Evolutionary conservation across 768 basidiomycete genomes (phyloP).

Genomic region (Pleurotus pulmonarius): DNA sequence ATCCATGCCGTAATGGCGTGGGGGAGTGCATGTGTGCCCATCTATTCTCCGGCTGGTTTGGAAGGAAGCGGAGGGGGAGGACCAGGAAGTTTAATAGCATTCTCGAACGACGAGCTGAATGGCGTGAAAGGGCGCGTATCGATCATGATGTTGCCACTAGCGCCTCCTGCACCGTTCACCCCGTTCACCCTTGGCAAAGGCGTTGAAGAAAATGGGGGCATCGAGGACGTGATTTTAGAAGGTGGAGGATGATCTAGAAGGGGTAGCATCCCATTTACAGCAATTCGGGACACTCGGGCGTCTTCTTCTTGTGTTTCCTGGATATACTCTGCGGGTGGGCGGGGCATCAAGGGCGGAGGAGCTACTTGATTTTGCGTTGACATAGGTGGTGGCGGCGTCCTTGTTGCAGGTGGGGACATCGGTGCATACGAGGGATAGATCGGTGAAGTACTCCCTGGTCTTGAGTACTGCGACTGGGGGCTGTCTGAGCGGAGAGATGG

Average conservation of each 20-base stretch:
- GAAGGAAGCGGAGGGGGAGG: conserved; percentile 33
- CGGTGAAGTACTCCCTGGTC: conserved; percentile 15
- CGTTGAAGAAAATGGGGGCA: not conserved
- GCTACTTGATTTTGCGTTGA: conserved; percentile 19
- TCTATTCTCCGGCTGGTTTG: conserved; percentile 25
- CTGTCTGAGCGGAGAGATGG: conserved; percentile 11
- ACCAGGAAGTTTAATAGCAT: conserved; percentile 20
- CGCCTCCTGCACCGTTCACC: conserved; percentile 3
- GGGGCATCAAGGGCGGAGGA: conserved; percentile 72
- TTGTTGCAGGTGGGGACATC: no score
- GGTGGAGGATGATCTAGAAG: conserved; percentile 16
- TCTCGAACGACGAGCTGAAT: conserved; percentile 36
- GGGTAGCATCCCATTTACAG: conserved; percentile 28
- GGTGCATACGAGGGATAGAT: no score
- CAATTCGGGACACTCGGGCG: conserved; percentile 44
- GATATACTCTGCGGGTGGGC: conserved; percentile 77
- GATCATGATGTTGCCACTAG: conserved; percentile 10
- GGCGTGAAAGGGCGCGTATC: conserved; percentile 47
- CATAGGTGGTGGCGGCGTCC: conserved; percentile 11
- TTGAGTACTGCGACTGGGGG: conserved; percentile 9
- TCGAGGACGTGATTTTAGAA: conserved; percentile 8
- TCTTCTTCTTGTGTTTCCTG: conserved; percentile 80
- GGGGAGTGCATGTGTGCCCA: no score
- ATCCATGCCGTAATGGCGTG: no score
- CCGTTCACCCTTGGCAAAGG: conserved; percentile 1